Percentiles rank a stretch among this genome's conserved stretches.
phyloP scores from a whole-genome alignment of 169 alveolate species.

The Babesia gibsoni region DNA sequence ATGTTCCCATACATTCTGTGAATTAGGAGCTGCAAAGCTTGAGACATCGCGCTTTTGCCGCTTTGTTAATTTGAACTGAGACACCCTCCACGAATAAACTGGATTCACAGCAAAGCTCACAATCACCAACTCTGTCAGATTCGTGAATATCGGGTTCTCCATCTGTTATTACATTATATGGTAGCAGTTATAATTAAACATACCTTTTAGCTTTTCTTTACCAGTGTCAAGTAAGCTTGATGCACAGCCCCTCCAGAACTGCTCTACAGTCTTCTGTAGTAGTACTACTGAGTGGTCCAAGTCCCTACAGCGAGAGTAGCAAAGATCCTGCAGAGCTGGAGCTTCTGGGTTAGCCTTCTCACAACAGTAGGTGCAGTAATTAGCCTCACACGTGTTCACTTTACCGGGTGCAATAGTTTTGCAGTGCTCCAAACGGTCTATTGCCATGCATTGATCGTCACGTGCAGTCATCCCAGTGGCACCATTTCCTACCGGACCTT shows the following conservation, averaged over 20 bases:
- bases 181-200: not conserved
- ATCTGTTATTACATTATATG: not conserved
- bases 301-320: constrained; percentile 36
- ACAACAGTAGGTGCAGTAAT: constrained; percentile 58
- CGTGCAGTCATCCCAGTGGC: not conserved
- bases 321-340: constrained; percentile 32
- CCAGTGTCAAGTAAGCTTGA: not conserved
- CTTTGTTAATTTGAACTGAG: constrained; percentile 21
- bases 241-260: constrained; percentile 55
- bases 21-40: constrained; percentile 17
- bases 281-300: constrained; percentile 38
- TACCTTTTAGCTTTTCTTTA: not conserved
- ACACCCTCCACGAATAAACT: constrained; percentile 19
- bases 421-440: constrained; percentile 53
- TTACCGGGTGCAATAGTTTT: constrained; percentile 38
- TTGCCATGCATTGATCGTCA: constrained; percentile 23
- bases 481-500: not conserved
- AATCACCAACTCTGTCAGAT: constrained; percentile 4
- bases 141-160: not conserved
- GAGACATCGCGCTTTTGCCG: constrained; percentile 47
- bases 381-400: constrained; percentile 45
- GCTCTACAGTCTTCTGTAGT: constrained; percentile 46
- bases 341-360: constrained; percentile 35
- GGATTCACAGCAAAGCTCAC: constrained; percentile 58
- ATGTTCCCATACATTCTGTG: constrained; percentile 45